A percentile compares a stretch with the other conserved stretches of the same genome.
Evolutionary conservation across 2,329 filamentous ascomycete genomes (phyloP).

Genomic region (Cladophialophora yegresii): DNA sequence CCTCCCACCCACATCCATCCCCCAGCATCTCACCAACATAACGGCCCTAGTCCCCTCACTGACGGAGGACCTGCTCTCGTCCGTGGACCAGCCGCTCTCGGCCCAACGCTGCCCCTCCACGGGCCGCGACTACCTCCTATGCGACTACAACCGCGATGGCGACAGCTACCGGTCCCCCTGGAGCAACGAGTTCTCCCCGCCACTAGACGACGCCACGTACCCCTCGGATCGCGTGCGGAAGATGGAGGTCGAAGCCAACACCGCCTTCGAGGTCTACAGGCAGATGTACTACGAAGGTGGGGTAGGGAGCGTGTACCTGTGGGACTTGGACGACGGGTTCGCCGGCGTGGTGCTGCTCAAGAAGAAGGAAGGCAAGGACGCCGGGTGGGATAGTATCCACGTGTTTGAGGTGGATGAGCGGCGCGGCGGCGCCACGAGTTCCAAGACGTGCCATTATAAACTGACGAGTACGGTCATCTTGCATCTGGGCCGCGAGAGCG

Average conservation of each 20-base stretch:
- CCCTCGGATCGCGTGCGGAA: constrained; percentile 87
- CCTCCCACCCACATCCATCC: constrained; percentile 90
- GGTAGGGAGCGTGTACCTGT: constrained; percentile 86
- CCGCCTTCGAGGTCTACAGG: constrained; percentile 94
- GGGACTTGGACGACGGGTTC: constrained; percentile 97
- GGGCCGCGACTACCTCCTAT: constrained; percentile 93
- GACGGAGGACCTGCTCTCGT: constrained; percentile 95
- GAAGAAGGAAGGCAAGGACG: constrained; percentile 66
- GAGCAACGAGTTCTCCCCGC: constrained; percentile 97
- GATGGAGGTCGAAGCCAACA: constrained; percentile 92
- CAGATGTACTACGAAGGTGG: constrained; percentile 95
- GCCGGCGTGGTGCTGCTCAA: constrained; percentile 94
- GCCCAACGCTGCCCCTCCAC: constrained; percentile 83
- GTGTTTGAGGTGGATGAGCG: constrained; percentile 96
- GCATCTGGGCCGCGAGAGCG: constrained; percentile 62
- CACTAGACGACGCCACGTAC: constrained; percentile 80
- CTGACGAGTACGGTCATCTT: constrained; percentile 96
- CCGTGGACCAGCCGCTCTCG: constrained; percentile 91
- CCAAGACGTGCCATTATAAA: constrained; percentile 89
- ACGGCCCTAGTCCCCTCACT: constrained; percentile 86
- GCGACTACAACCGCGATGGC: constrained; percentile 99
- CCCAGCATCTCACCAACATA: constrained; percentile 82
- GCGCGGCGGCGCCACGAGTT: constrained; percentile 48
- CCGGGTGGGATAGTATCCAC: constrained; percentile 97
- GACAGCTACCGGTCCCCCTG: constrained; percentile 98